Evolutionary conservation across 2,329 filamentous ascomycete genomes (phyloP).

Genomic region (Pseudogymnoascus sp.): DNA sequence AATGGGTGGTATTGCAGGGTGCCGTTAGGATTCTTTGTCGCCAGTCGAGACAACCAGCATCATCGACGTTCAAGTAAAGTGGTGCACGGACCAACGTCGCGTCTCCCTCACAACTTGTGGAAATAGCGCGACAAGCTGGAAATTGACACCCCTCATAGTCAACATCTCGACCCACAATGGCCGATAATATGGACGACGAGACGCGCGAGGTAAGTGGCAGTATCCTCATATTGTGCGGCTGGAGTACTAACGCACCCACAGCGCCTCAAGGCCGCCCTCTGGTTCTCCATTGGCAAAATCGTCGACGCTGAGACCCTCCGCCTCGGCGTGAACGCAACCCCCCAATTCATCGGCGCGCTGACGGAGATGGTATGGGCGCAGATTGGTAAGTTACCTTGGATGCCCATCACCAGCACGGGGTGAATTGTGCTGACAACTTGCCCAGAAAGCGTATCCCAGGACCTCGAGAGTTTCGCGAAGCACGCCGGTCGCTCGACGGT

Average conservation of each 20-base stretch:
- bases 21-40: not conserved
- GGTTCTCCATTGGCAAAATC: constrained; percentile 76
- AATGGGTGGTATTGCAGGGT: not conserved
- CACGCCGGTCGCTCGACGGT: constrained; percentile 78
- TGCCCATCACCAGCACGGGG: not conserved
- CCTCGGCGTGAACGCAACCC: constrained; percentile 74
- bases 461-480: constrained; percentile 58
- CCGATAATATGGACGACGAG: constrained; percentile 12
- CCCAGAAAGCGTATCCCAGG: constrained; percentile 45
- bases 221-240: not conserved
- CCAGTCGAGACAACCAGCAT: not conserved
- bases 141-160: constrained; percentile 9
- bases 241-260: constrained; percentile 29
- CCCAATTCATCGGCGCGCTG: constrained; percentile 77
- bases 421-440: not conserved
- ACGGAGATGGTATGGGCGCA: constrained; percentile 85
- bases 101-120: not conserved
- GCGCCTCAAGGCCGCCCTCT: constrained; percentile 76
- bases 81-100: not conserved
- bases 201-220: constrained; percentile 10
- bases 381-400: constrained; percentile 49
- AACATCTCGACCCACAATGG: constrained; percentile 29
- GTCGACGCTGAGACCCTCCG: constrained; percentile 75
- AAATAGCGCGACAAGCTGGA: not conserved
- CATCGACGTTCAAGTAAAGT: not conserved